phyloP scores from a whole-genome alignment of 2,329 filamentous ascomycete species.

The Westerdykella aurantiaca region DNA sequence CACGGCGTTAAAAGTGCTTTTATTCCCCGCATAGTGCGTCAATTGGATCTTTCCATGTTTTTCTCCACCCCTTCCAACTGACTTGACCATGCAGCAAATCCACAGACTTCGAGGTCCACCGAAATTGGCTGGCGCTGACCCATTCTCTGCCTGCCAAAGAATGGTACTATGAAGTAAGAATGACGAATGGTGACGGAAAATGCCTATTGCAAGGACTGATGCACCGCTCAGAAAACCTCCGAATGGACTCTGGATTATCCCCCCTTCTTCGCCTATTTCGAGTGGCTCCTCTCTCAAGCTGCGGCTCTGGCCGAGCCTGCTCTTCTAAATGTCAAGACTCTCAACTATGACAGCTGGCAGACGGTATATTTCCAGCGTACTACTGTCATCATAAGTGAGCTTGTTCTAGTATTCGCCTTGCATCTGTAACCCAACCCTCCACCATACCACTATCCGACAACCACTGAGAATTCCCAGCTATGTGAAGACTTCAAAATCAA shows the following conservation, averaged over 20 bases:
- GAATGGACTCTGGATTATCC: constrained; percentile 99
- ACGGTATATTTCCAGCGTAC: constrained; percentile 87
- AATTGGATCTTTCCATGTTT: constrained; percentile 7
- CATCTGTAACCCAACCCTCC: constrained; percentile 52
- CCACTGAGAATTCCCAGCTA: constrained; percentile 50
- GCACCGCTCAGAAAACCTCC: constrained; percentile 63
- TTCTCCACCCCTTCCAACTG: constrained; percentile 11
- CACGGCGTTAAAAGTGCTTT: constrained; percentile 80
- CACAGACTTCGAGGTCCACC: constrained; percentile 97
- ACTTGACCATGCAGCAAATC: constrained; percentile 65
- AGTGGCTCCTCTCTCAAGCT: constrained; percentile 81
- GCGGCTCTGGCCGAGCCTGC: constrained; percentile 70
- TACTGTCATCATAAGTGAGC: constrained; percentile 81
- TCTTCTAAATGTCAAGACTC: constrained; percentile 75
- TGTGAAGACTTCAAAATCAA: constrained; percentile 67
- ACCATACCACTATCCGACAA: background rate
- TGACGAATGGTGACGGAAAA: background rate
- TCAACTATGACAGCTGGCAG: constrained; percentile 86
- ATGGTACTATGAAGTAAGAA: constrained; percentile 81
- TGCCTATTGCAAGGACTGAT: background rate
- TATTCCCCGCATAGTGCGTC: constrained; percentile 90
- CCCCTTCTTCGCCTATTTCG: constrained; percentile 95
- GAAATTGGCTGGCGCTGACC: constrained; percentile 97
- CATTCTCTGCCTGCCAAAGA: constrained; percentile 77
- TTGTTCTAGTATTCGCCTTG: constrained; percentile 77